These are phyloP conservation scores for Pseudisothecium myosuroides DNA, from an alignment of 225 moss, liverwort and hornwort species.

Conservation along the genomic window DNA sequence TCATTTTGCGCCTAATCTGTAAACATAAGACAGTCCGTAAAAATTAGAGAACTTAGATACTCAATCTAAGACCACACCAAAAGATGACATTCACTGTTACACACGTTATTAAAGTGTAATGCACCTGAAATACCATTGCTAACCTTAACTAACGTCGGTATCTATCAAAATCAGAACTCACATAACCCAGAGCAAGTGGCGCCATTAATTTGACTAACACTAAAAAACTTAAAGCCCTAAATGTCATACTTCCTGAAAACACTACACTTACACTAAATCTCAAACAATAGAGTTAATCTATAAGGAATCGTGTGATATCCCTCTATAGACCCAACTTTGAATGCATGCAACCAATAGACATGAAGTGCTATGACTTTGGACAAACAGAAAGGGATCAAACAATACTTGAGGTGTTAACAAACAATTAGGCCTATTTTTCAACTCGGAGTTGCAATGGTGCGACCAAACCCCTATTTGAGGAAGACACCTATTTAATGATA, in stretches of 20 bases:
- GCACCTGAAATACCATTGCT: not conserved
- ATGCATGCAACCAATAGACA: not conserved
- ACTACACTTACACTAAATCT: not conserved
- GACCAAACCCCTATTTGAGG: not conserved
- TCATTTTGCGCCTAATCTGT: conserved; percentile 8
- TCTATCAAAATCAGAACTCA: not conserved
- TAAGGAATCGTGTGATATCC: not conserved
- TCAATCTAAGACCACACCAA: not conserved
- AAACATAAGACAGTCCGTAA: not conserved
- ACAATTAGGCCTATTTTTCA: not conserved
- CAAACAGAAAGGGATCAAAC: not conserved
- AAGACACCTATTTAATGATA: not conserved
- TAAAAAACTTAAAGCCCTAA: not conserved
- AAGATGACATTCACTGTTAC: not conserved
- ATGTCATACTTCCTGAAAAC: not conserved
- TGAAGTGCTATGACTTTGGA: not conserved
- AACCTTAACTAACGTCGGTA: not conserved
- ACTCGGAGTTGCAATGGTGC: not conserved
- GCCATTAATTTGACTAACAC: not conserved
- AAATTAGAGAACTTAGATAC: not conserved
- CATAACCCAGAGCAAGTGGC: not conserved
- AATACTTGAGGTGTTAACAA: not conserved
- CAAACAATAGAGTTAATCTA: not conserved
- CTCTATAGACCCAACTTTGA: not conserved
- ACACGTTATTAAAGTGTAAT: not conserved